Conservation (phyloP, 345 rosid species). For the Brassica rapa region DNA sequence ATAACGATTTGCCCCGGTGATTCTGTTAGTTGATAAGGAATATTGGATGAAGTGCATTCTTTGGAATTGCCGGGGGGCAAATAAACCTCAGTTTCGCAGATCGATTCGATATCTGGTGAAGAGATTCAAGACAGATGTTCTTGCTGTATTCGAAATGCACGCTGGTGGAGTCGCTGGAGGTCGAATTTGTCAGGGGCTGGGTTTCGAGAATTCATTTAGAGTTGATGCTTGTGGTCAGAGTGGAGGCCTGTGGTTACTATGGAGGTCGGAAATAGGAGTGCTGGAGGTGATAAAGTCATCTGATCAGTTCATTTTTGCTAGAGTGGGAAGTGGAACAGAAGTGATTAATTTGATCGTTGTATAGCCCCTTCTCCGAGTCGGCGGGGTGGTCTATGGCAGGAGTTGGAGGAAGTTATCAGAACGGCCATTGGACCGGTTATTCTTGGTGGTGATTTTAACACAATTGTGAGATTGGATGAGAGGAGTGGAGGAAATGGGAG, state of each 20-base stretch:
- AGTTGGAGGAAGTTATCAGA: not conserved
- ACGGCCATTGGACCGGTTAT: not conserved
- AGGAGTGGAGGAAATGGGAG: not conserved
- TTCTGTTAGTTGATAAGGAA: too few species aligned
- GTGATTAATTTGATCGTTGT: not conserved
- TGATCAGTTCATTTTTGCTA: not conserved
- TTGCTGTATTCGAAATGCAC: too few species aligned
- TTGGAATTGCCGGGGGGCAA: too few species aligned
- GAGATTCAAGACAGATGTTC: too few species aligned
- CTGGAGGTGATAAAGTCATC: not conserved
- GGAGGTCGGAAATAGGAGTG: not conserved
- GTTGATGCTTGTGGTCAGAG: not conserved
- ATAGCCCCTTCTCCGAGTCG: not conserved
- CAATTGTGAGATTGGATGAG: not conserved
- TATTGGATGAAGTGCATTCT: too few species aligned
- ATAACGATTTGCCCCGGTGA: too few species aligned
- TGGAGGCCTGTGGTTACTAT: not conserved
- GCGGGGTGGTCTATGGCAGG: not conserved
- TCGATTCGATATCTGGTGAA: too few species aligned
- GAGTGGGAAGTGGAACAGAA: not conserved
- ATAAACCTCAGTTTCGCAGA: too few species aligned
- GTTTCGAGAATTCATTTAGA: too few species aligned
- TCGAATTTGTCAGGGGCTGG: too few species aligned
- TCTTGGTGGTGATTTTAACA: not conserved
- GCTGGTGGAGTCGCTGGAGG: too few species aligned